phyloP scores from a whole-genome alignment of 208 protist genomes.

The Leishmania major region DNA sequence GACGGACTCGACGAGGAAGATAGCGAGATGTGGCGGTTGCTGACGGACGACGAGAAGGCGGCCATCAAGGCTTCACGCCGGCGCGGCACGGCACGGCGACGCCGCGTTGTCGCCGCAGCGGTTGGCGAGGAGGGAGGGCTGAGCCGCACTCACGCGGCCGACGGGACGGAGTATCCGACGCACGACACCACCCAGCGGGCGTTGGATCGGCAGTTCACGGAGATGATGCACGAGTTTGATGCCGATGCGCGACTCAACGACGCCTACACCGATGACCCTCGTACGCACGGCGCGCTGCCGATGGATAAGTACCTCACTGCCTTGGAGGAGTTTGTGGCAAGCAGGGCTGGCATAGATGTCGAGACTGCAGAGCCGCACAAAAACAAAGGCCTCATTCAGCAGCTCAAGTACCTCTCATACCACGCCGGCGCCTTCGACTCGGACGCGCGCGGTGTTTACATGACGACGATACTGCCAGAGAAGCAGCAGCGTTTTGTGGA shows the following conservation, averaged over 20 bases:
- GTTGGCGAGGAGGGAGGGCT: slow-evolving; percentile 2
- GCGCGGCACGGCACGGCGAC: slow-evolving; percentile 42
- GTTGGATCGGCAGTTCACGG: slow-evolving; percentile 68
- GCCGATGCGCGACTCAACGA: slow-evolving; percentile 70
- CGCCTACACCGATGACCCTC: slow-evolving; percentile 76
- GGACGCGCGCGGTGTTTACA: slow-evolving; percentile 56
- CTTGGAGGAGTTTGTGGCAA: slow-evolving; percentile 81
- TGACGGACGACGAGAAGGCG: slow-evolving; percentile 53
- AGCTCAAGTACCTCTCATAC: slow-evolving; percentile 68
- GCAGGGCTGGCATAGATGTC: slow-evolving; percentile 70
- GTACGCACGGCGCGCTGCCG: slow-evolving; percentile 70
- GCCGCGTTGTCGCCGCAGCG: background rate
- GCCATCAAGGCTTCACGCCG: slow-evolving; percentile 41
- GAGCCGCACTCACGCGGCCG: slow-evolving; percentile 29
- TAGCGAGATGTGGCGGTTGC: slow-evolving; percentile 40
- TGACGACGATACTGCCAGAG: slow-evolving; percentile 68
- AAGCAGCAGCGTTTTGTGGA: slow-evolving; percentile 76
- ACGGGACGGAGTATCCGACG: slow-evolving; percentile 42
- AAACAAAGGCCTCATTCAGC: slow-evolving; percentile 84
- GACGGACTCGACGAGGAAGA: slow-evolving; percentile 32
- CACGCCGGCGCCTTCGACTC: slow-evolving; percentile 63
- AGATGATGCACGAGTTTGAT: slow-evolving; percentile 81
- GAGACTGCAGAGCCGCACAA: slow-evolving; percentile 68
- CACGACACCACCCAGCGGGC: slow-evolving; percentile 64
- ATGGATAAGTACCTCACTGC: slow-evolving; percentile 80